Base-by-base conservation (phyloP, 352 stramenopile species). In the Phytophthora pisi region DNA sequence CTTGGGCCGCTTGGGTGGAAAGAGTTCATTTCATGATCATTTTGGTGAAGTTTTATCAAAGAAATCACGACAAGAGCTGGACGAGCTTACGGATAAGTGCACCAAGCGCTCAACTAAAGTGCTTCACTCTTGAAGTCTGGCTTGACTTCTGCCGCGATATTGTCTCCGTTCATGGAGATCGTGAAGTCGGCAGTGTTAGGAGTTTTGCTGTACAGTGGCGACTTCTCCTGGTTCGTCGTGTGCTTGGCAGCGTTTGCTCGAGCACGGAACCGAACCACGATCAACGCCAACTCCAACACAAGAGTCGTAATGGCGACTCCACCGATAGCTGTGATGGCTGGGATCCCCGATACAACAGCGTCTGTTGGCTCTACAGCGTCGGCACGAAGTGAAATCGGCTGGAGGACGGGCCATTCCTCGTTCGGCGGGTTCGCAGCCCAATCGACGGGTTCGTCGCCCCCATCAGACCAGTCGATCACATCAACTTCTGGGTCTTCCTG, bases 141-240 rank as follows among this genome's bases (percentile, higher is more conserved):
- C n/a, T 56, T 61, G 8, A 42, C n/a, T 15, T 57, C 60, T 20
- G 24, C 51, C 47, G 2, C 36, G 6, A 51, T 28, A 11, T 63
- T 74, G 23, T 53, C 56, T 10, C 51, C 65, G n/a, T 38, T 34
- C 20, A 66, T 53, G 0, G 58, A 69, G 47, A 75, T 51, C 18
- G 55, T 58, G 28, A 66, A 65, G 1, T 71, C 47, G 13, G 34
- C 13, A 38, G 43, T 66, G 7, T 55, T 69, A 40, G 64, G 53
- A 16, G 52, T 40, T 40, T 5, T 75, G 11, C 52, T 47, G 30
- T 58, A 55, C 9, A 66, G 3, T 15, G 68, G 40, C 13, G 51
- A 45, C 30, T 68, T 61, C 64, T 66, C 46, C 5, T 45, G 30
- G 20, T 15, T 62, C 45, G 26, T 9, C 3, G 9, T 11, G 3